These are phyloP conservation scores for Ogataea pini DNA, from an alignment of 805 yeast species.

Conservation along the genomic window DNA sequence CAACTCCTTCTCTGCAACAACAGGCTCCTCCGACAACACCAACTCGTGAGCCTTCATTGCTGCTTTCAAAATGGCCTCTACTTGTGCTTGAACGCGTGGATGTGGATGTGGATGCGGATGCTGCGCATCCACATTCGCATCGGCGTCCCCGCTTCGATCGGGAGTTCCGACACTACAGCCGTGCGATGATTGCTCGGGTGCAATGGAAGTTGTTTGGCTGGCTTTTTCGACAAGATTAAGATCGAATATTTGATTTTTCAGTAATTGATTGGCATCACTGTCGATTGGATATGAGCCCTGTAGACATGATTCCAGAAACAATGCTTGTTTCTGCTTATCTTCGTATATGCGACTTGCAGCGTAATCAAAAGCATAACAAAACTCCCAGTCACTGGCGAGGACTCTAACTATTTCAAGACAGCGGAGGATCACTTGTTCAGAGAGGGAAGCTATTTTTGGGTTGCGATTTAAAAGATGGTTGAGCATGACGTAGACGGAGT, in stretches of 20 bases:
- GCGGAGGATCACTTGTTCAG: conserved; percentile 22
- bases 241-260: not conserved
- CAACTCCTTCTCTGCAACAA: conserved; percentile 8
- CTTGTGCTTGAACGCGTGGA: not conserved
- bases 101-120: too few species aligned
- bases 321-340: not conserved
- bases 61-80: not conserved
- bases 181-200: not conserved
- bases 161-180: not conserved
- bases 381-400: conserved; percentile 4
- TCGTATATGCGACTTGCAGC: conserved; percentile 3
- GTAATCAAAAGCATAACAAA: conserved; percentile 5
- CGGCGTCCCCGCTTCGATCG: not conserved
- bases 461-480: conserved; percentile 11
- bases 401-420: conserved; percentile 6
- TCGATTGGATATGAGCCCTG: conserved; percentile 8
- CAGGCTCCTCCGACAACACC: not conserved
- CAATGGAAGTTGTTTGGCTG: not conserved
- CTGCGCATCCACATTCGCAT: too few species aligned
- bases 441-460: conserved; percentile 12
- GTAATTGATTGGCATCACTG: conserved; percentile 1
- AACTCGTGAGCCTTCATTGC: not conserved
- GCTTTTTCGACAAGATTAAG: not conserved
- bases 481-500: conserved; percentile 15
- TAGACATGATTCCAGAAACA: conserved; percentile 1